Conservation (phyloP, 805 yeast genomes). For the Candida nitratophila region DNA sequence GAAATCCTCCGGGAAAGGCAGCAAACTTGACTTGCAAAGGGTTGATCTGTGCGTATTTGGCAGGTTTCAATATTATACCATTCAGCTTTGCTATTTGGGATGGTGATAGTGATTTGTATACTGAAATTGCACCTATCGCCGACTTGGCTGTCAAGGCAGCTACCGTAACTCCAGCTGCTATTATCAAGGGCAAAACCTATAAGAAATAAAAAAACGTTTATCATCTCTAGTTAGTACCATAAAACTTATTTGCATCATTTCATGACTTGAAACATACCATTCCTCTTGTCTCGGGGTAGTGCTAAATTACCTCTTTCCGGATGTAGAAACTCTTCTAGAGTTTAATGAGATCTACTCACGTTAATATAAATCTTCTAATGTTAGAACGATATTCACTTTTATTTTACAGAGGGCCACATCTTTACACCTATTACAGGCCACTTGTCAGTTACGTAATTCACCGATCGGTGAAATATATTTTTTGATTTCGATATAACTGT, state of each 20-base stretch:
- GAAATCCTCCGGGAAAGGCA: constrained; percentile 54
- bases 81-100: constrained; percentile 34
- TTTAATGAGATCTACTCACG: no score
- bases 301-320: no score
- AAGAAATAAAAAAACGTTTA: background rate
- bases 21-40: constrained; percentile 23
- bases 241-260: no score
- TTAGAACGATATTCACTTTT: no score
- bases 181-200: constrained; percentile 42
- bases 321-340: no score
- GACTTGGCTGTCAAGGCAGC: constrained; percentile 42
- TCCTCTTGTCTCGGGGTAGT: no score
- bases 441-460: no score
- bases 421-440: no score
- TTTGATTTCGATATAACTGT: no score
- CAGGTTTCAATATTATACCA: constrained; percentile 20
- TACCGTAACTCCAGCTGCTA: constrained; percentile 49
- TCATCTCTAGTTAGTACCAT: constrained; percentile 7
- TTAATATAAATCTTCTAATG: no score
- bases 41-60: constrained; percentile 8
- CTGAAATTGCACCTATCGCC: constrained; percentile 24
- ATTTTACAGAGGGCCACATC: no score
- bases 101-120: constrained; percentile 26
- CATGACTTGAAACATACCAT: constrained; percentile 1
- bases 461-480: no score